Evolutionary conservation across 352 stramenopile species (phyloP), one percentile per base, ranked within the genome.

Genomic region (Phytophthora palmivora): DNA sequence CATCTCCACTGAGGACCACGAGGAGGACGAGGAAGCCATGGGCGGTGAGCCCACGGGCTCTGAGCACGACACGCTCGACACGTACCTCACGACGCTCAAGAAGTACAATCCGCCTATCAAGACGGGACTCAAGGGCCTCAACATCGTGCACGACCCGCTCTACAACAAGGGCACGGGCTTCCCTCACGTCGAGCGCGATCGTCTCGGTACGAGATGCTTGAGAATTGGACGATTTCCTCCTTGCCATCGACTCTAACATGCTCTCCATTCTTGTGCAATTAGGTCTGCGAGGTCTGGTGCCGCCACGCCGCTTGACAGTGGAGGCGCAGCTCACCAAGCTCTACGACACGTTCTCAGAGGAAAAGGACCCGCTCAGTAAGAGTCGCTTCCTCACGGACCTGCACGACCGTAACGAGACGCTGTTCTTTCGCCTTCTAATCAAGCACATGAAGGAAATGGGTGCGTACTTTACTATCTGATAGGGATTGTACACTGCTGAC

Each of bases 401-500:
- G 48, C 95, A 98, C 70, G 96, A 98, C 80, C 86, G 90, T 32
- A 98, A 98, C 78, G 95, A 98, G 78, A 98, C 95, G 43, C 76
- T 98, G 24, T 98, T 98, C 74, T 97, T 98, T 70, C 85, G 95
- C 34, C 78, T 98, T 45, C 70, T 98, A 47, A 92, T 95, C 50
- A 81, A 94, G 28, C 71, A 98, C 76, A 96, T 97, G 41, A 79
- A 86, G 32, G 89, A 98, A 74, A 96, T 98, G 79, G 94, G 84
- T 93, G 67, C 71, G 82, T 82, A 34, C 33, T 43, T 60, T 37
- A 4, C n/a, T 26, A 30, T 14, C 37, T 22, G 22, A 34, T 34
- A 34, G 5, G 36, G 16, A 9, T 19, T 44, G 19, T 21, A 28
- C 45, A 21, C 28, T 16, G n/a, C 39, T 69, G 12, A 87, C 39